Conservation (phyloP, 2,329 filamentous ascomycete genomes). For the Fusarium algeriense region DNA sequence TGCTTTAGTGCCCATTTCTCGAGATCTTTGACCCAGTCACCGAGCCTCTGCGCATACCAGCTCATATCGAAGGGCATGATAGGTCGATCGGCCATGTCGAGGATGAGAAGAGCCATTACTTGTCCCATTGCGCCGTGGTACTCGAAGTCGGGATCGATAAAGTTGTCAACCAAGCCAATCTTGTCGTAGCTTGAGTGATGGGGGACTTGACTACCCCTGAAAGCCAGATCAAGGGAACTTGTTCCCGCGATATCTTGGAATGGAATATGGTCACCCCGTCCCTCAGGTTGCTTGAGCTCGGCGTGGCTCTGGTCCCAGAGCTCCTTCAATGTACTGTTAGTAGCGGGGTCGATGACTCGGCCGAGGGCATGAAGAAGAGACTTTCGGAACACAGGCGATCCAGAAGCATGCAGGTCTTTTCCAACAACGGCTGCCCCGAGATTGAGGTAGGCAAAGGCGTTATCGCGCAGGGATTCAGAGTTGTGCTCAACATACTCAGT, state of each 20-base stretch:
- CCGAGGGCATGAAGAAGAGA: slow-evolving; percentile 79
- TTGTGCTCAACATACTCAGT: slow-evolving; percentile 95
- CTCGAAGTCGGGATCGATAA: slow-evolving; percentile 83
- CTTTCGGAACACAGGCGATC: slow-evolving; percentile 82
- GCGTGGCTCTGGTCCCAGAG: slow-evolving; percentile 78
- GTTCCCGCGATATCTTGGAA: slow-evolving; percentile 94
- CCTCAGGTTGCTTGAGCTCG: slow-evolving; percentile 76
- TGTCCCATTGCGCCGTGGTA: slow-evolving; percentile 86
- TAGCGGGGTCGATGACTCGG: slow-evolving; percentile 77
- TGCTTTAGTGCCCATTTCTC: slow-evolving; percentile 66
- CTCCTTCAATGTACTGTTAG: slow-evolving; percentile 78
- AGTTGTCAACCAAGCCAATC: slow-evolving; percentile 84
- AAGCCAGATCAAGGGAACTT: slow-evolving; percentile 87
- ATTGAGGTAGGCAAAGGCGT: slow-evolving; percentile 91
- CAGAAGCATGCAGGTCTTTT: slow-evolving; percentile 78
- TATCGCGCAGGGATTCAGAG: slow-evolving; percentile 75
- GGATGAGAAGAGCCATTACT: slow-evolving; percentile 82
- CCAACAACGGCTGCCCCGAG: slow-evolving; percentile 87
- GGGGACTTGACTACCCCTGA: slow-evolving; percentile 75
- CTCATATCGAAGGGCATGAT: slow-evolving; percentile 85
- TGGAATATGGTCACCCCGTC: slow-evolving; percentile 84
- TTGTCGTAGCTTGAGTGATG: slow-evolving; percentile 91
- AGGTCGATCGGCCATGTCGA: slow-evolving; percentile 85
- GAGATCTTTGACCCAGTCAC: slow-evolving; percentile 74
- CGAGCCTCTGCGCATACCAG: slow-evolving; percentile 76